These are phyloP conservation scores for Eucalyptus microcorys DNA, from an alignment of 345 rosid genomes.

Conservation along the genomic window DNA sequence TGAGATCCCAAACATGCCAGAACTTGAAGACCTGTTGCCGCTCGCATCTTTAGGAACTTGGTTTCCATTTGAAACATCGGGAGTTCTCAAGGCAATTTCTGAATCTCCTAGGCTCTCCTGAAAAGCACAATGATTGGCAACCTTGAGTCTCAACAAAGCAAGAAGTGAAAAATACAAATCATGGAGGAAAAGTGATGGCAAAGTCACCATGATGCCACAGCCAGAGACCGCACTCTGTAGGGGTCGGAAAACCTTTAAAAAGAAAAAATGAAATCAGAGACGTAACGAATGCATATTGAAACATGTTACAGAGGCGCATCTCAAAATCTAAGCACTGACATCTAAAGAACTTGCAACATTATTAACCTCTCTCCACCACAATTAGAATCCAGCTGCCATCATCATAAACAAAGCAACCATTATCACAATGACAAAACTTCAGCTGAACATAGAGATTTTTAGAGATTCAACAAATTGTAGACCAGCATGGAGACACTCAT, in stretches of 20 bases:
- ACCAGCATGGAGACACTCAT: background rate
- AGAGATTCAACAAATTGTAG: background rate
- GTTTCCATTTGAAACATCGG: slow-evolving; percentile 4
- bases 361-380: background rate
- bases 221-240: background rate
- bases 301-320: background rate
- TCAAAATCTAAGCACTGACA: background rate
- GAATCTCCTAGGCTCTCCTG: slow-evolving; percentile 30
- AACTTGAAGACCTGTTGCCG: background rate
- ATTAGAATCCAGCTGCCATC: background rate
- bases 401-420: background rate
- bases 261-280: background rate
- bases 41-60: slow-evolving; percentile 1
- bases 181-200: background rate
- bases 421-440: background rate
- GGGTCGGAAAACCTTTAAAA: background rate
- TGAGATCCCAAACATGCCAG: background rate
- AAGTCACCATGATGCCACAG: background rate
- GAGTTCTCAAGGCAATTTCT: slow-evolving; percentile 3
- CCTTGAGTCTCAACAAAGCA: background rate
- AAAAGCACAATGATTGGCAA: background rate
- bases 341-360: background rate
- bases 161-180: background rate
- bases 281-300: background rate
- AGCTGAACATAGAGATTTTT: background rate